Percentiles rank a stretch among this genome's conserved stretches.
Conservation (phyloP, 306 rosid species). For the Castanea crenata region DNA sequence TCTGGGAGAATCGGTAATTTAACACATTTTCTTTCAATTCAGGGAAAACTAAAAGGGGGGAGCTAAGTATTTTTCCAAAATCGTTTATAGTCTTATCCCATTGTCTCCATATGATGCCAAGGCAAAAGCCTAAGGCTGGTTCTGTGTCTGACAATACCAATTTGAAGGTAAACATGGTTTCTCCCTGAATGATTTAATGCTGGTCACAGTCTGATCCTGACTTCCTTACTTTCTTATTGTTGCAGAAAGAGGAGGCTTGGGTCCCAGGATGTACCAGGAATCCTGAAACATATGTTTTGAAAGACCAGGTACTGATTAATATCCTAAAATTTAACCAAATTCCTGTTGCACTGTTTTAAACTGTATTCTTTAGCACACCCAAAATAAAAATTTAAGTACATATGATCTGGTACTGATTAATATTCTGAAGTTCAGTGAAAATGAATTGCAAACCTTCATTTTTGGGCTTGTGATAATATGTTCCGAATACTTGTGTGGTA, state of each 20-base stretch:
- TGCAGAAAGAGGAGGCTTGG: constrained; percentile 60
- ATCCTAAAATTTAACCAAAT: no score
- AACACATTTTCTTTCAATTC: background rate
- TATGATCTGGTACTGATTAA: background rate
- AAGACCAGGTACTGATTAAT: constrained; percentile 55
- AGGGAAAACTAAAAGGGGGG: constrained; percentile 94
- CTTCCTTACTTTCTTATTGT: background rate
- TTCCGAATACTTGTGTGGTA: background rate
- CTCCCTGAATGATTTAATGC: background rate
- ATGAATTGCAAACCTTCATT: background rate
- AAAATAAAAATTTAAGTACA: no score
- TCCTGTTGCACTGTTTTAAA: no score
- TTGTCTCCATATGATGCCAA: constrained; percentile 89
- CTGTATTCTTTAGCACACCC: no score
- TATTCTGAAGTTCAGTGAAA: background rate
- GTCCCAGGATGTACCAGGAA: constrained; percentile 77
- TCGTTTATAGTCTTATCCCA: constrained; percentile 63
- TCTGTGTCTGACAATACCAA: constrained; percentile 43
- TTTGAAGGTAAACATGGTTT: constrained; percentile 44
- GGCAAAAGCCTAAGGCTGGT: constrained; percentile 59
- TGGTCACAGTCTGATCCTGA: constrained; percentile 18
- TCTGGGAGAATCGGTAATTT: no score
- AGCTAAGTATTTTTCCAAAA: constrained; percentile 78
- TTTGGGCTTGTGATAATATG: background rate
- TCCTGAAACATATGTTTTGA: constrained; percentile 71